Base-by-base conservation (phyloP, 2,329 filamentous ascomycete species). In the Trichoderma atroviride region DNA sequence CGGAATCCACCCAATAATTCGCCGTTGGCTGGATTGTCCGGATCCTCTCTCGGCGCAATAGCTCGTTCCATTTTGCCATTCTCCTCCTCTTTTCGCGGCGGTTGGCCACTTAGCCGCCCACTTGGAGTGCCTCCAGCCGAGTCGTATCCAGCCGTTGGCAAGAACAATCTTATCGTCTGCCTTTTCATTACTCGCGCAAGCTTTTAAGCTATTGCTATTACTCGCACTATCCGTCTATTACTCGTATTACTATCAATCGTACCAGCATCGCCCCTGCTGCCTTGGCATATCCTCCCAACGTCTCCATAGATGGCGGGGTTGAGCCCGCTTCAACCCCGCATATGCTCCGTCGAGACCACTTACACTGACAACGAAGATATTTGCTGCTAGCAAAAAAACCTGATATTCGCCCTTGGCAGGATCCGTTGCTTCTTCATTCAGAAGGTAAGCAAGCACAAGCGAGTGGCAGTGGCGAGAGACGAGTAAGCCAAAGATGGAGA, bases 31-130 rank as follows among this genome's bases (percentile, higher is more conserved):
- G 37, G 35, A 29, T 22, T 24, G 13, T 43, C 43, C 64, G 64
- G 64, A 24, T 59, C 52, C 55, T 59, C 55, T 67, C 64, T 67
- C 64, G 64, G 64, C 55, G 64, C 64, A 67, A 67, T 67, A 58
- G n/a, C 24, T n/a, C 52, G 22, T 55, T 55, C 33, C 5, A 11
- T 47, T 53, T 13, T 11, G 16, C 35, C 5, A 35, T n/a, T 47
- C 52, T 31, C 33, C 55, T 53, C 33, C 62, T 35, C 52, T 10
- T 27, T 57, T 27, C 22, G 13, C 57, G n/a, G 57, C 57, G 57
- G 57, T 43, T 43, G 40, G 5, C 35, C 10, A 33, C 22, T 59
- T 59, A 43, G 57, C 57, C 57, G 57, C 57, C 57, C 57, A 43
- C 57, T 59, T 43, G 56, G 27, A 22, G 16, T 43, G 7, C 16